Evolutionary conservation across 106 monocot species (phyloP), one percentile per base, ranked within the genome.

Genomic region (Dendrobium nobile): DNA sequence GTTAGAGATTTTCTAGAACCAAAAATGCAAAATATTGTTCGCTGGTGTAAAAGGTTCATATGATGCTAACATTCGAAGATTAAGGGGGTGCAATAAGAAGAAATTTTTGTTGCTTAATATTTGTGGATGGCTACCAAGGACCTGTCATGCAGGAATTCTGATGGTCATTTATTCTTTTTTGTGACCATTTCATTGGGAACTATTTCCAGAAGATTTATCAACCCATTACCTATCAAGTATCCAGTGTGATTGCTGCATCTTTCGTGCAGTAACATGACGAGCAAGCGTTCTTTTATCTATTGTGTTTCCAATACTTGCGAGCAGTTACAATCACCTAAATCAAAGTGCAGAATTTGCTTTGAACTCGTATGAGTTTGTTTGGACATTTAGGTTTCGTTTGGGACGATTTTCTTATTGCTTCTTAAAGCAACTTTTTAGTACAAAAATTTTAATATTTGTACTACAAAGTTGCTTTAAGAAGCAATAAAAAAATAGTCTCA

Each of bases 31-130:
- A 81, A 65, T 81, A 67, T 94, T n/a, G 80, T 86, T 75, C 84
- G 70, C 22, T 94, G 86, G 92, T 94, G 86, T 64, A 89, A 86
- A 82, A 97, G 83, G 55, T 56, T 87, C 7, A 24, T 92, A 41
- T 91, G 20, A 42, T 74, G 74, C 2, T 43, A 6, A 20, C 19
- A 43, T 74, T 72, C 44, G 74, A 44, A 74, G 74, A 43, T 43
- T 6, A 20, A n/a, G n/a, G 15, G 40, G 13, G 44, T 74, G 44
- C 43, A 74, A 20, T 44, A 19, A 20, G 64, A 65, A 9, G 70
- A 70, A 28, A 70, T 16, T 37, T 70, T 37, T 37, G 28, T 37
- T 27, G 9, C 7, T 67, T 24, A 67, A 56, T 56, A 15, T 15
- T 56, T 54, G 9, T 54, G 54, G 54, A 54, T 5, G 37, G 16